Conservation (phyloP, 805 yeast genomes). For the Middelhovenomyces tepae region DNA sequence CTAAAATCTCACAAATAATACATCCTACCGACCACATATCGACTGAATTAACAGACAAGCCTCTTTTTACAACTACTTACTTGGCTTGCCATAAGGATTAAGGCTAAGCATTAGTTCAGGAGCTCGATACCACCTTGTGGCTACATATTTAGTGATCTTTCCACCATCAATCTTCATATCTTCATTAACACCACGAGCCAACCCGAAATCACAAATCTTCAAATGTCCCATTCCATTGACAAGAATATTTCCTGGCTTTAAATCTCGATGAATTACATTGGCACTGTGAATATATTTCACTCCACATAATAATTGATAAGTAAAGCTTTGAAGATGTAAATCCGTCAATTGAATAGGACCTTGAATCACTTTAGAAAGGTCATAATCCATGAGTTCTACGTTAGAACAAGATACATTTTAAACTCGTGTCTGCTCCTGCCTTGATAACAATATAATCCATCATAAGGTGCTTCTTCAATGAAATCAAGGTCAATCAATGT, state of each 20-base stretch:
- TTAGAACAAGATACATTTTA: neutral
- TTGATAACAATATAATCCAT: constrained; percentile 83
- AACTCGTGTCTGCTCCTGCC: constrained; percentile 12
- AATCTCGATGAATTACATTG: constrained; percentile 83
- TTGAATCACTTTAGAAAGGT: constrained; percentile 63
- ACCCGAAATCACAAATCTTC: constrained; percentile 89
- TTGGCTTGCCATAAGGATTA: constrained; percentile 47
- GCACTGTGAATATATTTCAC: constrained; percentile 85
- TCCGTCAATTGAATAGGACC: constrained; percentile 69
- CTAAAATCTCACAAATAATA: constrained; percentile 75
- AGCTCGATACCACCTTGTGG: constrained; percentile 93
- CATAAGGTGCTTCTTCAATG: constrained; percentile 55
- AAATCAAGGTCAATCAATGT: constrained; percentile 67
- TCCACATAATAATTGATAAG: constrained; percentile 80
- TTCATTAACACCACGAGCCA: constrained; percentile 63
- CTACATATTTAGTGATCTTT: constrained; percentile 51
- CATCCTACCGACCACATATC: constrained; percentile 96
- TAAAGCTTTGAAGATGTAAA: constrained; percentile 65
- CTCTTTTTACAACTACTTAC: constrained; percentile 10
- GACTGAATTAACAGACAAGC: constrained; percentile 30
- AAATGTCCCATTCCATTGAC: constrained; percentile 64
- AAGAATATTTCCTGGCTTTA: constrained; percentile 84
- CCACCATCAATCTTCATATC: constrained; percentile 25
- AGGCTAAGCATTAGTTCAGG: constrained; percentile 74
- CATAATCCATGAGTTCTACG: constrained; percentile 66